Percentiles rank a stretch among this genome's conserved stretches.
Evolutionary conservation across 257 asterid genomes (phyloP).

Genomic region (Lycium barbarum): DNA sequence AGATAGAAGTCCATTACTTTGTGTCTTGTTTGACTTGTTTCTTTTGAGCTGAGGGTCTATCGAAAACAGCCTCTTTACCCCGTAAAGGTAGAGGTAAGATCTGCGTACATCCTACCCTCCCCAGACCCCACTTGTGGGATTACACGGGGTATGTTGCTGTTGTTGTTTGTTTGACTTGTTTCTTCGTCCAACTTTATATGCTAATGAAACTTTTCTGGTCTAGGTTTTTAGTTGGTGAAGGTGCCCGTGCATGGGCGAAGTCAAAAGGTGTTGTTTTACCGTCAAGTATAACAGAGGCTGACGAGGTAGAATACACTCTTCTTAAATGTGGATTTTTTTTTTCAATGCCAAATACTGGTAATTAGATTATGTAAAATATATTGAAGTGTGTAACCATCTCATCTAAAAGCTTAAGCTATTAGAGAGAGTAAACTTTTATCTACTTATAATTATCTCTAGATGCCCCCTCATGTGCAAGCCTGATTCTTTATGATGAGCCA

Average conservation of each 20-base stretch:
- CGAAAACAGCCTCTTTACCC: too few relatives aligned
- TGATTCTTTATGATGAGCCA: neutral
- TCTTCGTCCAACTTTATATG: neutral
- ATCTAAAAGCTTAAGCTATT: neutral
- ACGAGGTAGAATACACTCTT: constrained; percentile 54
- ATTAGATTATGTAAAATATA: neutral
- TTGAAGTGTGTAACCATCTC: neutral
- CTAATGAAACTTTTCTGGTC: constrained; percentile 18
- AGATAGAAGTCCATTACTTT: constrained; percentile 1
- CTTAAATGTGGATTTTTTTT: neutral
- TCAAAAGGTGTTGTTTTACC: constrained; percentile 70
- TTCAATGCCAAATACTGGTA: neutral
- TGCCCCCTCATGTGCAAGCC: neutral
- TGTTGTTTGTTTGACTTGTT: neutral
- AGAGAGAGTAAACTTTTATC: neutral
- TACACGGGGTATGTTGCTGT: too few relatives aligned
- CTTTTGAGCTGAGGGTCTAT: neutral
- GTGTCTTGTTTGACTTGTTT: constrained; percentile 12
- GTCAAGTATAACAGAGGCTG: constrained; percentile 50
- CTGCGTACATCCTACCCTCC: too few relatives aligned
- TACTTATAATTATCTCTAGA: neutral
- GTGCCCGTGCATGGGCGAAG: constrained; percentile 82
- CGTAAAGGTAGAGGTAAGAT: too few relatives aligned
- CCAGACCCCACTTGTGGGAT: too few relatives aligned
- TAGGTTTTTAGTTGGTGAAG: constrained; percentile 98